phyloP scores from a whole-genome alignment of 768 basidiomycete genomes.

The Lactarius trivialis region DNA sequence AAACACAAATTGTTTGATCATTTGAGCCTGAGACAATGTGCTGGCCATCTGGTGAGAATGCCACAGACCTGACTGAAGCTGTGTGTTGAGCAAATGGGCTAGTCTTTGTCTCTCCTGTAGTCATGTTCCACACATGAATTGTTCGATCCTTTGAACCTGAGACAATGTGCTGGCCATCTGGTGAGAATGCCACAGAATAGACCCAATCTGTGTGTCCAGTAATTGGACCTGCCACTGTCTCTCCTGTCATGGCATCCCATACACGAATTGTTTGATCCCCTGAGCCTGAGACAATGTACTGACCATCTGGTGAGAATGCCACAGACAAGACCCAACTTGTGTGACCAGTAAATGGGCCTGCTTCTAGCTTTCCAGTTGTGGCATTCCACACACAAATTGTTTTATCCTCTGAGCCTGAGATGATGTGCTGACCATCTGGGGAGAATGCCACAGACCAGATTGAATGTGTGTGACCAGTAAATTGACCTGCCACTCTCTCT shows the following conservation, averaged over 20 bases:
- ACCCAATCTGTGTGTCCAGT: not conserved
- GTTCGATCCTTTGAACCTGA: not conserved
- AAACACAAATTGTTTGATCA: not conserved
- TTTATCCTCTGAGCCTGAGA: not conserved
- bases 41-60: not conserved
- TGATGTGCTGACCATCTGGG: not conserved
- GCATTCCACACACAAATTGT: not conserved
- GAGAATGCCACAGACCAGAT: not conserved
- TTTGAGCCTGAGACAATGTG: not conserved
- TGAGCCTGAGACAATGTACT: slow-evolving; percentile 7
- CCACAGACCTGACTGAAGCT: not conserved
- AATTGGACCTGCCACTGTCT: not conserved
- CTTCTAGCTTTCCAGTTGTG: not conserved
- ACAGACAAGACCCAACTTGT: not conserved
- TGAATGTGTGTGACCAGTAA: not conserved
- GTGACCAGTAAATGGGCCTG: not conserved
- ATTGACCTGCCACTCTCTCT: not conserved
- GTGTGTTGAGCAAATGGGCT: not conserved
- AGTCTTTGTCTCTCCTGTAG: no score
- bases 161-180: not conserved
- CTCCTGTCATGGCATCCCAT: not conserved
- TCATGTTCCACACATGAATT: no score
- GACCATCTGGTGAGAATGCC: not conserved
- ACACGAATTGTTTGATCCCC: not conserved
- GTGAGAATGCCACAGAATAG: not conserved